These are phyloP conservation scores for Apiospora sp. DNA, from an alignment of 2,329 filamentous ascomycete species.

Conservation along the genomic window DNA sequence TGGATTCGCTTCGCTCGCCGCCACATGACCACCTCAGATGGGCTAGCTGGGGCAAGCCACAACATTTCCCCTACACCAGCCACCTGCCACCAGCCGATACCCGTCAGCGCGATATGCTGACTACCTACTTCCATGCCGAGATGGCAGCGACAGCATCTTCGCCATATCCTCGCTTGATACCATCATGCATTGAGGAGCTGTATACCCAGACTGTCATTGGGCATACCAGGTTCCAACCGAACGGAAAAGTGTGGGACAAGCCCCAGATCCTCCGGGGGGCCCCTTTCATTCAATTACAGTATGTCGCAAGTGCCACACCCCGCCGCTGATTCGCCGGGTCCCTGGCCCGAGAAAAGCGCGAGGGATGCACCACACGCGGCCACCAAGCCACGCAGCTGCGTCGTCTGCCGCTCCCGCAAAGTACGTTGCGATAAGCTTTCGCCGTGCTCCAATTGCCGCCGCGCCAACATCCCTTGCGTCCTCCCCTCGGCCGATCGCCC, in stretches of 20 bases:
- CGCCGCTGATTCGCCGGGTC: conserved; percentile 21
- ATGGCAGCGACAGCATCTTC: neutral
- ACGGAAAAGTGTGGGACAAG: neutral
- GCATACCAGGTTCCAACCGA: neutral
- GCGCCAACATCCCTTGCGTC: conserved; percentile 60
- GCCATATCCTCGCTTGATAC: neutral
- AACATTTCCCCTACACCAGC: neutral
- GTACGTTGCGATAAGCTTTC: conserved; percentile 65
- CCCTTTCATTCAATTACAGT: neutral
- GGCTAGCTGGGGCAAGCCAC: neutral
- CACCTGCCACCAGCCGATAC: neutral
- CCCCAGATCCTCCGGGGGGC: neutral
- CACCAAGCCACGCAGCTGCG: conserved; percentile 45
- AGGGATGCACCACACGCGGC: conserved; percentile 18
- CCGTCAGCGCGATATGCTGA: neutral
- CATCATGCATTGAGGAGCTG: neutral
- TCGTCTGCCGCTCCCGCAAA: conserved; percentile 61
- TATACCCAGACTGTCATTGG: neutral
- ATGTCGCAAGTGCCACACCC: neutral
- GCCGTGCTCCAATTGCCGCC: conserved; percentile 64
- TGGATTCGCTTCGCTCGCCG: neutral
- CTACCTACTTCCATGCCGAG: neutral
- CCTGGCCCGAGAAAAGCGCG: conserved; percentile 35
- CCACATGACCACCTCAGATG: neutral
- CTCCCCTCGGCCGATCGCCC: conserved; percentile 57